phyloP scores from a whole-genome alignment of 2,329 filamentous ascomycete species.

The Alternaria sp. region DNA sequence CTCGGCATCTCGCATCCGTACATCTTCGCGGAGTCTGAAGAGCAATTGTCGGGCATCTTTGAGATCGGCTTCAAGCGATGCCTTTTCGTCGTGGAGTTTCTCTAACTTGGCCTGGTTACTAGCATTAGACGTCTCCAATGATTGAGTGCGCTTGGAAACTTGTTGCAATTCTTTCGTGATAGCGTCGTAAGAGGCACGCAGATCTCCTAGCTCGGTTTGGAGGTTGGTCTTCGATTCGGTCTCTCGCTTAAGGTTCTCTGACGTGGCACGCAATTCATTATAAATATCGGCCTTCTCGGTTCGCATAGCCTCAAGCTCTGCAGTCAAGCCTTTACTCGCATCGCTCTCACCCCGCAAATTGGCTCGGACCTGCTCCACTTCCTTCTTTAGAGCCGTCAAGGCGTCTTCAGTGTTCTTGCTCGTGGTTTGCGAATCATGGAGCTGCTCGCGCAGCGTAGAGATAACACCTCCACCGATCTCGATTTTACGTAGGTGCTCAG shows the following conservation, averaged over 20 bases:
- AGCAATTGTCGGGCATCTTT: slow-evolving; percentile 28
- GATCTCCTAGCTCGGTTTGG: slow-evolving; percentile 30
- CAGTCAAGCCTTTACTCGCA: slow-evolving; percentile 23
- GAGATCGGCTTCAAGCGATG: slow-evolving; percentile 31
- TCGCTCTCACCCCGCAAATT: slow-evolving; percentile 25
- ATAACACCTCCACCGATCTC: slow-evolving; percentile 33
- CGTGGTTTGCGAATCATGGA: slow-evolving; percentile 31
- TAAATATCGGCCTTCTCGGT: slow-evolving; percentile 30
- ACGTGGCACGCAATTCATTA: slow-evolving; percentile 25
- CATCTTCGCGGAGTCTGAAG: slow-evolving; percentile 29
- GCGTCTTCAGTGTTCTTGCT: slow-evolving; percentile 36
- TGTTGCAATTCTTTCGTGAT: slow-evolving; percentile 31
- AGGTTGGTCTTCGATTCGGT: slow-evolving; percentile 21
- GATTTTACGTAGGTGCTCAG: slow-evolving; percentile 38
- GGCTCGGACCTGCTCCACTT: slow-evolving; percentile 28
- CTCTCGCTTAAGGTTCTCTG: slow-evolving; percentile 27
- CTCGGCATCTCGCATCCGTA: slow-evolving; percentile 32
- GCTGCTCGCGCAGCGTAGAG: slow-evolving; percentile 34
- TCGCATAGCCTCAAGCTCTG: slow-evolving; percentile 35
- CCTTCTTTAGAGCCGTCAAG: slow-evolving; percentile 26
- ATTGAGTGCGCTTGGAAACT: slow-evolving; percentile 31
- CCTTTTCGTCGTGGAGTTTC: slow-evolving; percentile 28
- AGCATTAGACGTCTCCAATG: slow-evolving; percentile 28
- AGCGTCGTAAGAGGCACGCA: slow-evolving; percentile 26
- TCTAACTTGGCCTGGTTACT: slow-evolving; percentile 31